phyloP scores from a whole-genome alignment of 2,329 filamentous ascomycete species.

The Cryoendolithus antarcticus region DNA sequence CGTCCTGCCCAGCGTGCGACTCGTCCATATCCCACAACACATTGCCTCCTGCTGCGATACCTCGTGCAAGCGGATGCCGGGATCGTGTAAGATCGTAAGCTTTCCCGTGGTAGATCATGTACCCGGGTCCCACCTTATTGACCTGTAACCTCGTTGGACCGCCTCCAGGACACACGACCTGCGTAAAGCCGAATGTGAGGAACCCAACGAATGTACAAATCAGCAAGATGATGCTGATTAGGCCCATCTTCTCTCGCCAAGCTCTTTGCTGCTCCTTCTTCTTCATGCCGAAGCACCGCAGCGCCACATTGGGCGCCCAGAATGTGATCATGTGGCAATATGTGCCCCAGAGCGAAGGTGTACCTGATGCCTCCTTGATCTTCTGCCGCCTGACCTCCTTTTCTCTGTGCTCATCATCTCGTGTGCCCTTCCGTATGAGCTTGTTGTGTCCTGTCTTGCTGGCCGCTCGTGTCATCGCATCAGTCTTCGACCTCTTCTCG shows the following conservation, averaged over 20 bases:
- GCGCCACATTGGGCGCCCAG: conserved; percentile 77
- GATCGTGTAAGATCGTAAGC: conserved; percentile 75
- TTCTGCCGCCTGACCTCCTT: conserved; percentile 33
- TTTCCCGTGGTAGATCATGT: conserved; percentile 91
- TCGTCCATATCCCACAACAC: conserved; percentile 76
- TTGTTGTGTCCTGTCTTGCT: conserved; percentile 21
- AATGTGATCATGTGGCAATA: conserved; percentile 93
- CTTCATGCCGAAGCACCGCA: conserved; percentile 75
- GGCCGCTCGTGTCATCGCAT: conserved; percentile 21
- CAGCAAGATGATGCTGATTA: conserved; percentile 82
- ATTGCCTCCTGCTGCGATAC: conserved; percentile 63
- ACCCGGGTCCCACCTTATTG: conserved; percentile 69
- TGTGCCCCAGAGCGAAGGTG: conserved; percentile 84
- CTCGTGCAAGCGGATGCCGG: conserved; percentile 65
- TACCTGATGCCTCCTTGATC: conserved; percentile 52
- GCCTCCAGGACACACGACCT: conserved; percentile 67
- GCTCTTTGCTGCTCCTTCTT: conserved; percentile 78
- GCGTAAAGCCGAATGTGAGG: conserved; percentile 91
- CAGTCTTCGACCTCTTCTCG: conserved; percentile 14
- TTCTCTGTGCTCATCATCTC: conserved; percentile 46
- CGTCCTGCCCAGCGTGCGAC: conserved; percentile 78
- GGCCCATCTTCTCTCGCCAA: conserved; percentile 95
- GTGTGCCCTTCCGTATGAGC: conserved; percentile 51
- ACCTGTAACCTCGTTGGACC: conserved; percentile 57
- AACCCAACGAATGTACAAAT: conserved; percentile 88